Base-by-base conservation (phyloP, 176 grass and related monocot species). In the Cymbopogon citratus region DNA sequence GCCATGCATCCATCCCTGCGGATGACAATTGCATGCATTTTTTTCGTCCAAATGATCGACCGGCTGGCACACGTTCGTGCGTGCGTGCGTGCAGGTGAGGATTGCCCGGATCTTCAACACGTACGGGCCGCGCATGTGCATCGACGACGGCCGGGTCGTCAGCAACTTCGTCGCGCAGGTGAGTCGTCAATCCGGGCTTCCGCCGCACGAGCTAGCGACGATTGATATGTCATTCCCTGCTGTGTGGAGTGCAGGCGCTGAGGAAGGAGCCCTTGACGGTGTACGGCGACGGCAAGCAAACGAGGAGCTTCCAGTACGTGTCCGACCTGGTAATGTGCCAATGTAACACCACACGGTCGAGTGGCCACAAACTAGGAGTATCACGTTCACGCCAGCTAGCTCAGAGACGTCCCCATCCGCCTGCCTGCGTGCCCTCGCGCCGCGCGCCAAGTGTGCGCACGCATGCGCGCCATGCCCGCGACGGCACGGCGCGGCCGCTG, bases 221-320 rank as follows among this genome's bases (percentile, higher is more conserved):
- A 44, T 12, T 45, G 43, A 45, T 45, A 45, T 14, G 43, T 12
- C 43, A 45, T 45, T 14, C 43, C 43, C 13, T 45, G 41, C 41
- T 44, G 41, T 12, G 12, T 45, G 43, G 12, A 14, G 3, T 40
- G 83, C 75, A 95, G 95, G 95, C 95, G 26, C 75, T 98, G 76
- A 84, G 95, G 76, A 98, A 98, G 88, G 92, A 98, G 73, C 95
- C 95, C 6, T 10, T 95, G 78, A 98, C 95, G 43, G 95, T 98
- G 49, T 98, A 98, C n/a, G 95, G 95, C 49, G 95, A 98, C 77
- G 95, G 95, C 39, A 93, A 98, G 88, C 95, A 98, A 49, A 98
- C 95, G 26, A 86, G 95, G 95, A 98, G 95, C 86, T 98, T 98
- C 79, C 95, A 98, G 67, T 98, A 95, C 82, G 92, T 98, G 57